Percentiles rank a stretch among this genome's conserved stretches.
Conservation (phyloP, 2,329 filamentous ascomycete genomes). For the Apiospora koreana region DNA sequence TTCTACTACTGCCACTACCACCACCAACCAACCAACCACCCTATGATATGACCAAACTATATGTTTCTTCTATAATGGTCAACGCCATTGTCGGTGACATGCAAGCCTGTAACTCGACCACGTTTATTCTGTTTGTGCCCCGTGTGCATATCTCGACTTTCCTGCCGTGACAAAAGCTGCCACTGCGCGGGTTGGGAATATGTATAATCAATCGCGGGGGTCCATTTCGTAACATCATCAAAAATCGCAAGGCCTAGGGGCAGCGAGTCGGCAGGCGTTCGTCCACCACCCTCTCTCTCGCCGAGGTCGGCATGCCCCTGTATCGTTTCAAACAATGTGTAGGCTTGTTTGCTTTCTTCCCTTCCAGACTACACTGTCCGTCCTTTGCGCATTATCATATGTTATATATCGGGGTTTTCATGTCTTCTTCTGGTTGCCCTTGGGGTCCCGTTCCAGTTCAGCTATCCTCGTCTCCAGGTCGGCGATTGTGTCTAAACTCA, state of each 20-base stretch:
- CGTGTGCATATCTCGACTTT: neutral
- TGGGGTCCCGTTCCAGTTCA: neutral
- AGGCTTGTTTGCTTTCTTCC: neutral
- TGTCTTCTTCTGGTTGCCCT: conserved; percentile 6
- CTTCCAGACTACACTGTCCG: neutral
- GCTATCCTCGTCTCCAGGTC: conserved; percentile 14
- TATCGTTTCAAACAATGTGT: neutral
- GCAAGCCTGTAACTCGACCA: neutral
- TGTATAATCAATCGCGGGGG: neutral
- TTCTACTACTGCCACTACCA: neutral
- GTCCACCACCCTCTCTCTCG: neutral
- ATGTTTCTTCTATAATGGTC: neutral
- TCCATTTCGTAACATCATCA: neutral
- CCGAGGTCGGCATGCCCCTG: neutral
- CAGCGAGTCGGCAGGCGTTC: neutral
- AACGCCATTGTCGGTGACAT: neutral
- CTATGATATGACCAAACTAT: neutral
- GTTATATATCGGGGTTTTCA: neutral
- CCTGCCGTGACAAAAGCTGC: neutral
- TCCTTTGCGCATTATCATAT: neutral
- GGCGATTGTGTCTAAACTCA: conserved; percentile 14
- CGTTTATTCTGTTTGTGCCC: neutral
- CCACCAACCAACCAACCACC: no score
- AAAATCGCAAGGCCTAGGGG: neutral
- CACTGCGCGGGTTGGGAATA: neutral